Base-by-base conservation (phyloP, 768 basidiomycete genomes). In the Podaxis sp. region DNA sequence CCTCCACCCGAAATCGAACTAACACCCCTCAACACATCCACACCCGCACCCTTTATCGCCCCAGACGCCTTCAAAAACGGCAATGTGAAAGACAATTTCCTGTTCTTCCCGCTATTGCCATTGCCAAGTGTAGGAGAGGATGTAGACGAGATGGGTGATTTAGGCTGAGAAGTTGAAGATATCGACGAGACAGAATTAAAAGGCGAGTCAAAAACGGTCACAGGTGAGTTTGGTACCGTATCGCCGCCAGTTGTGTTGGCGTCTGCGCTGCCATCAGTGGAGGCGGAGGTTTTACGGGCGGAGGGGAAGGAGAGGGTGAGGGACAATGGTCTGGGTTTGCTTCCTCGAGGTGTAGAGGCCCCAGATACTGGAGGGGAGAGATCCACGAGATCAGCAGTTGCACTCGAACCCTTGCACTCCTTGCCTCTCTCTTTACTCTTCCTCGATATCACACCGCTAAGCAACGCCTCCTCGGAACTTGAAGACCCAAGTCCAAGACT, bases 21-120 rank as follows among this genome's bases (percentile, higher is more conserved):
- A 2, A 82, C 79, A 1, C 81, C 78, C 52, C 75, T 79, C 32
- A 82, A 61, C 27, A 79, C 71, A 58, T 79, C 78, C 1, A 70
- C 71, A 21, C 73, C 59, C 23, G 62, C 71, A 2, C 65, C 69
- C 14, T 66, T 67, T n/a, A 72, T 58, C 9, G 64, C 68, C 38
- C 61, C 67, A 4, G 66, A 70, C 6, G 71, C 72, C 44, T 64
- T 68, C 13, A 71, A 56, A 35, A 74, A 72, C 11, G 72, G 68
- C n/a, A 67, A 54, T 9, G 72, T 71, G 55, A 76, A 73, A 11
- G 73, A 73, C 25, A 61, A 64, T 48, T 23, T 58, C 21, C 57
- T 64, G 63, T 51, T 64, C 59, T 57, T 57, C 18, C 28, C 35
- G 11, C 7, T 55, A 9, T 13, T 13, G 14, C 37, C 37, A 37